Evolutionary conservation across 1,284 basidiomycete genomes (phyloP).

Genomic region (Trichosporon sp.): DNA sequence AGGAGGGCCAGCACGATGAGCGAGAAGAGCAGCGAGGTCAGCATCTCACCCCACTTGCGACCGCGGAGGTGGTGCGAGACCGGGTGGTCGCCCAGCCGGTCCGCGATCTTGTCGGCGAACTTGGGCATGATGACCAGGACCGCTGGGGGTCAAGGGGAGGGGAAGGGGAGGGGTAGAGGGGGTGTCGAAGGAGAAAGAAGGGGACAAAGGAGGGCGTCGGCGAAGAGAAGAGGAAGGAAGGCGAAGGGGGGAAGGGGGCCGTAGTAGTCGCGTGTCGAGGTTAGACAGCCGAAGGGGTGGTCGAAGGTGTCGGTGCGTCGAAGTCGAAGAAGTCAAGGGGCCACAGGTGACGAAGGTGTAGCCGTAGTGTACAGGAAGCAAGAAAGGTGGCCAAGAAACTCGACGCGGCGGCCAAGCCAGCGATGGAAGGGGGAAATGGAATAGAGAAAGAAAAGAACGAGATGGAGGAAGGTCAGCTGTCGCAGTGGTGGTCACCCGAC

Average conservation of each 20-base stretch:
- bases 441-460: not conserved
- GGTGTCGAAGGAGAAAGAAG: not conserved
- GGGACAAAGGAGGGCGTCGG: not conserved
- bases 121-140: constrained; percentile 5
- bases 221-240: not conserved
- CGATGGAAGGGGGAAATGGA: too few relatives aligned
- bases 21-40: constrained; percentile 9
- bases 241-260: not conserved
- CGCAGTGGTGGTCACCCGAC: not conserved
- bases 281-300: not conserved
- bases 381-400: not conserved
- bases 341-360: not conserved
- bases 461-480: too few relatives aligned
- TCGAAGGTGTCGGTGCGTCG: not conserved
- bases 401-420: not conserved
- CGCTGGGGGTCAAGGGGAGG: not conserved
- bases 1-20: constrained; percentile 16
- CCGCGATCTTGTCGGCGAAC: constrained; percentile 14
- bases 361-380: not conserved
- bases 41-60: constrained; percentile 10
- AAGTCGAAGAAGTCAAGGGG: not conserved
- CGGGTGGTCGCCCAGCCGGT: constrained; percentile 17
- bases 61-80: constrained; percentile 15
- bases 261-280: not conserved
- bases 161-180: not conserved